Conservation (phyloP, 345 rosid species). For the Noccaea caerulescens region DNA sequence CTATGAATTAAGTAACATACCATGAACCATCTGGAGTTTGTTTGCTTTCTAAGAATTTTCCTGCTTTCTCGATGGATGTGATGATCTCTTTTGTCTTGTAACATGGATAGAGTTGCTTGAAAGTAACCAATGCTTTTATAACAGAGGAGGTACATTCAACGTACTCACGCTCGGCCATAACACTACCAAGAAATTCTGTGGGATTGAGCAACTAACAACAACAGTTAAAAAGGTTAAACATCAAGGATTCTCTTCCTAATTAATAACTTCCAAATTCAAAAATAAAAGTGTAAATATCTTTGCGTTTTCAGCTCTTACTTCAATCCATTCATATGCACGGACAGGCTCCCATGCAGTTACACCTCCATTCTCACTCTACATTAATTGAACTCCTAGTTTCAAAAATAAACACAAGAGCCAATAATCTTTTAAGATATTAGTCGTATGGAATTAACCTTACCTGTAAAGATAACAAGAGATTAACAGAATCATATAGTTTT, state of each 20-base stretch:
- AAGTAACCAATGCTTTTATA: slow-evolving; percentile 42
- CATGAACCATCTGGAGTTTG: slow-evolving; percentile 57
- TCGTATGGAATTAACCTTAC: slow-evolving; percentile 34
- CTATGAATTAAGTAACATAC: slow-evolving; percentile 27
- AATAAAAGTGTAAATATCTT: not conserved
- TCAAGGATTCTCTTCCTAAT: not conserved
- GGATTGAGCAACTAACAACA: slow-evolving; percentile 53
- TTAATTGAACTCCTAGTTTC: not conserved
- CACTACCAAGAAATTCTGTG: slow-evolving; percentile 49
- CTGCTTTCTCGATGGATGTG: slow-evolving; percentile 42
- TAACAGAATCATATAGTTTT: slow-evolving; percentile 60
- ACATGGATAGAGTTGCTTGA: slow-evolving; percentile 49
- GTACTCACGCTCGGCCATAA: slow-evolving; percentile 52
- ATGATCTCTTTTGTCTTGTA: slow-evolving; percentile 52
- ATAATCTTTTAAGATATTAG: not conserved
- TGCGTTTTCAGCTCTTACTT: slow-evolving; percentile 25
- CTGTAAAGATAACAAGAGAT: slow-evolving; percentile 64
- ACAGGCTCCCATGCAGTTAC: slow-evolving; percentile 43
- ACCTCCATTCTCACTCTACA: slow-evolving; percentile 43
- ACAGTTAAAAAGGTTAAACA: slow-evolving; percentile 8
- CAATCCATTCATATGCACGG: slow-evolving; percentile 38
- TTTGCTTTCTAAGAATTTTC: slow-evolving; percentile 43
- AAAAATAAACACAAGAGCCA: not conserved
- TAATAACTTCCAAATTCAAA: not conserved
- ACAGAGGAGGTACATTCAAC: slow-evolving; percentile 56